Base-by-base conservation (phyloP, 2,329 filamentous ascomycete genomes). In the Pestalotiopsis sp. region DNA sequence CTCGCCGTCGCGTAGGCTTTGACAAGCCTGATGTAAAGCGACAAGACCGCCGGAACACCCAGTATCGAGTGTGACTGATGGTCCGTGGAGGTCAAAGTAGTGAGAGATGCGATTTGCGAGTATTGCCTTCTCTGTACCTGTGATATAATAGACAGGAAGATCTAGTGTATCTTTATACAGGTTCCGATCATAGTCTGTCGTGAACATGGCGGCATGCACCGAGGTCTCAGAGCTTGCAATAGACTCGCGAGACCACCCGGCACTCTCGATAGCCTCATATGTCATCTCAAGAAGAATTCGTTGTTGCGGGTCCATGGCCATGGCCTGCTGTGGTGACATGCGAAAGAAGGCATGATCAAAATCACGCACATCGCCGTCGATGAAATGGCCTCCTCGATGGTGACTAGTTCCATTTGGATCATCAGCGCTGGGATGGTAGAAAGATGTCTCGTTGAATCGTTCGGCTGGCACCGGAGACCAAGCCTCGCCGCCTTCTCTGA, bases 401-500 rank as follows among this genome's bases (percentile, higher is more conserved):
- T 61, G 20, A 25, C 25, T 61, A 3, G 31, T 38, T n/a, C 25
- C 59, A 12, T 61, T 38, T 1, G 59, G 59, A n/a, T 31, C 59
- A 12, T 61, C 59, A 14, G 59, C 11, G 27, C n/a, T 38, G 9
- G 59, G 59, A n/a, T 61, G 59, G 25, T 61, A 31, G 25, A 61
- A 61, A 31, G 59, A 17, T 38, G 23, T 4, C 27, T n/a, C 59
- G 59, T 61, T 61, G 20, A 12, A 61, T 14, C 59, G 20, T 12
- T 61, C 59, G 3, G 4, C 31, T 25, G 59, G 59, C 13, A 61
- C 59, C 3, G 14, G 14, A 27, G 25, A 25, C 59, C 59, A 61
- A 14, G 59, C 31, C 25, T 61, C n/a, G 20, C 91, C 91, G 71
- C 89, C 86, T 72, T 88, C 85, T 27, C 27, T 27, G 12, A 94